phyloP scores from a whole-genome alignment of 2,329 filamentous ascomycete species.

The Penicillium griseofulvum region DNA sequence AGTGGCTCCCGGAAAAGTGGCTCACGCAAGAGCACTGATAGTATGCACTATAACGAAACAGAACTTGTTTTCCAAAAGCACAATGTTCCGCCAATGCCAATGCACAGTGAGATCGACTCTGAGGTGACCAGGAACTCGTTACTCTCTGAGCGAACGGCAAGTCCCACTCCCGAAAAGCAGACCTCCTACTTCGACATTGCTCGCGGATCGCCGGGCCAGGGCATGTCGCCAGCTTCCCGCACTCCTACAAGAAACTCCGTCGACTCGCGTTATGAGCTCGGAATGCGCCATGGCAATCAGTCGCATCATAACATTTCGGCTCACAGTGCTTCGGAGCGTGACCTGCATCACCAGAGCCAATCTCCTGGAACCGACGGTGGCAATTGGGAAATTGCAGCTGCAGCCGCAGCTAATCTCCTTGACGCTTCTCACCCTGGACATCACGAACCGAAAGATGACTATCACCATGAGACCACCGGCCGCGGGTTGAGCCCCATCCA shows the following conservation, averaged over 20 bases:
- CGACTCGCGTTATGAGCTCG: slow-evolving; percentile 54
- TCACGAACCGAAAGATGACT: slow-evolving; percentile 50
- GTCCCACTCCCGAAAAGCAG: slow-evolving; percentile 66
- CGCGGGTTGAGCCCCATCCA: slow-evolving; percentile 84
- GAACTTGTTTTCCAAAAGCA: slow-evolving; percentile 54
- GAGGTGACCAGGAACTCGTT: slow-evolving; percentile 87
- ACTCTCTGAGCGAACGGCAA: slow-evolving; percentile 73
- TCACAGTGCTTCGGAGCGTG: slow-evolving; percentile 46
- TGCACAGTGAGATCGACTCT: slow-evolving; percentile 81
- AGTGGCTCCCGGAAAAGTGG: slow-evolving; percentile 40
- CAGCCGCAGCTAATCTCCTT: slow-evolving; percentile 39
- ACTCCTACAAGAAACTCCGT: slow-evolving; percentile 57
- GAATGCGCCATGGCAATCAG: slow-evolving; percentile 63
- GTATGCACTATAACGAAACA: slow-evolving; percentile 49
- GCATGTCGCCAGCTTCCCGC: slow-evolving; percentile 59
- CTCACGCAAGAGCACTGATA: slow-evolving; percentile 39
- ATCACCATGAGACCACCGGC: slow-evolving; percentile 61
- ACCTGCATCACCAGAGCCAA: slow-evolving; percentile 40
- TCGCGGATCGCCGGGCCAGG: slow-evolving; percentile 53
- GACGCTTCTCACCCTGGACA: slow-evolving; percentile 46
- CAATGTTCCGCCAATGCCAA: slow-evolving; percentile 76
- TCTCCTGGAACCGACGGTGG: slow-evolving; percentile 34
- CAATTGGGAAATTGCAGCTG: slow-evolving; percentile 40
- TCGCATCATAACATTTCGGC: slow-evolving; percentile 53
- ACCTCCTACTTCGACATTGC: slow-evolving; percentile 62